Conservation (phyloP, 163 green algal genomes). For the Scenedesmus sp. region DNA sequence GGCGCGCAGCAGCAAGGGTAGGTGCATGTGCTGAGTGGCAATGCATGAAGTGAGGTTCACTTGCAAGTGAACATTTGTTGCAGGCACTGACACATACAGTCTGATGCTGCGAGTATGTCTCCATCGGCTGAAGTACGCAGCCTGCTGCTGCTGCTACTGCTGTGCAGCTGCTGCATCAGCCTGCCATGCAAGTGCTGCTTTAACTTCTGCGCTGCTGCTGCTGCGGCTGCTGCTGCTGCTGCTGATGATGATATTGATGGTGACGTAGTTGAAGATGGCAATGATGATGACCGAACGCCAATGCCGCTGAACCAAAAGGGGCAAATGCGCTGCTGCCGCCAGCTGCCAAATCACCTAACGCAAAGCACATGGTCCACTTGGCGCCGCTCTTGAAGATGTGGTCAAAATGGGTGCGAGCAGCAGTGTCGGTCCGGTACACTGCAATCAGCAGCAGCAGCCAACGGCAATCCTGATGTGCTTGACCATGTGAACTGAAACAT, state of each 20-base stretch:
- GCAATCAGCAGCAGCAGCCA: neutral
- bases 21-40: neutral
- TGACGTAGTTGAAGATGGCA: too few relatives aligned
- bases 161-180: neutral
- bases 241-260: neutral
- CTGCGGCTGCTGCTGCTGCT: neutral
- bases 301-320: neutral
- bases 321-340: neutral
- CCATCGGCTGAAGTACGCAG: too few relatives aligned
- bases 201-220: neutral
- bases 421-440: slow-evolving; percentile 69
- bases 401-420: slow-evolving; percentile 58
- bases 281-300: neutral
- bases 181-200: neutral
- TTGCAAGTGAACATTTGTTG: too few relatives aligned
- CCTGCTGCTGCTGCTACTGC: neutral
- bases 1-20: neutral
- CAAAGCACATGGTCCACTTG: slow-evolving; percentile 73
- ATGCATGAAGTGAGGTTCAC: neutral
- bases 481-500: neutral
- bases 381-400: slow-evolving; percentile 58
- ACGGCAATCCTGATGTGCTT: too few relatives aligned
- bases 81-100: too few relatives aligned
- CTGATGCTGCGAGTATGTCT: neutral
- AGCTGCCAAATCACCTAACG: slow-evolving; percentile 58